These are phyloP conservation scores for Alectoria sarmentosa DNA, from an alignment of 495 filamentous ascomycete genomes.

Conservation along the genomic window DNA sequence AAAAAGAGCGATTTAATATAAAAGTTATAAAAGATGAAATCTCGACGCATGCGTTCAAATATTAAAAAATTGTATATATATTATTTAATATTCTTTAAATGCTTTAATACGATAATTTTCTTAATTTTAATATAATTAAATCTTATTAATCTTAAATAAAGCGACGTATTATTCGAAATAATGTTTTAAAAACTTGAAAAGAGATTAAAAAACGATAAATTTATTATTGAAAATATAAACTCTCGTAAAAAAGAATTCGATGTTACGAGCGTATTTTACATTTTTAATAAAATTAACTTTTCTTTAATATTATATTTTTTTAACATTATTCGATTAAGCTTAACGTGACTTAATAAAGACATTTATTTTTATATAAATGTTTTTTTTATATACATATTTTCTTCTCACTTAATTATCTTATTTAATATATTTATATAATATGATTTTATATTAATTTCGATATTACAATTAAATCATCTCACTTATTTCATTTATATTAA, in stretches of 20 bases:
- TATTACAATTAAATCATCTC: no score
- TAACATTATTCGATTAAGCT: no score
- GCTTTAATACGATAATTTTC: not conserved
- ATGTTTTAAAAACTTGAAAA: not conserved
- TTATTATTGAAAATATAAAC: not conserved
- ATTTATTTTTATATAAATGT: no score
- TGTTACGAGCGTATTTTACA: no score
- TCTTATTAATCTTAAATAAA: not conserved
- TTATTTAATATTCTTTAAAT: not conserved
- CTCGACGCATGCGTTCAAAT: not conserved
- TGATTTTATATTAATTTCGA: no score
- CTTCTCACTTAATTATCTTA: no score
- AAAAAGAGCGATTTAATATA: not conserved
- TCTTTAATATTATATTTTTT: no score
- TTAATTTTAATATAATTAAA: not conserved
- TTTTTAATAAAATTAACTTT: no score
- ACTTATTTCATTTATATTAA: no score
- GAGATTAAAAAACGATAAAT: not conserved
- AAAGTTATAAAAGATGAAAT: not conserved
- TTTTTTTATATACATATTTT: no score
- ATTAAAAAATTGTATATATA: not conserved
- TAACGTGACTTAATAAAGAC: no score
- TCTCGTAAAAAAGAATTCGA: not conserved
- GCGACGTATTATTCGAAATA: not conserved
- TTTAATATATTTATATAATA: no score